A percentile compares a stretch with the other conserved stretches of the same genome.
Evolutionary conservation across 192 early-diverging fungal species (phyloP).

Genomic region (Linnemannia zychae): DNA sequence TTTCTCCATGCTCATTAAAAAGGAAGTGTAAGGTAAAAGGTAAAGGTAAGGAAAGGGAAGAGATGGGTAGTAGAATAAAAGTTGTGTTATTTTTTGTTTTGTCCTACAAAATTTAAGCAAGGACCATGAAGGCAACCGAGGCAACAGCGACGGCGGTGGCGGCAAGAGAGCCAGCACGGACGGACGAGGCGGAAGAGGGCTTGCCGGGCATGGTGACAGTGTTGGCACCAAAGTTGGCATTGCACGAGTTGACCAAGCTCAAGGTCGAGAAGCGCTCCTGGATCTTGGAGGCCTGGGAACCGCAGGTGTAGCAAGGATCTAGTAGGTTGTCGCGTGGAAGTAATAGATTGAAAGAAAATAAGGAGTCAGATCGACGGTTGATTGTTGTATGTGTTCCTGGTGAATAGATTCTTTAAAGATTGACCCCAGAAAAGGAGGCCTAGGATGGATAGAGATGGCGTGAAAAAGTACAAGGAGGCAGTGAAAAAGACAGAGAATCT

Average conservation of each 20-base stretch:
- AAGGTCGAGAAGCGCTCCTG: constrained; percentile 40
- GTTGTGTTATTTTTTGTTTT: neutral
- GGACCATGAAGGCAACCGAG: constrained; percentile 32
- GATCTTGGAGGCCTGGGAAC: constrained; percentile 50
- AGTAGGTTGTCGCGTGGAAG: neutral
- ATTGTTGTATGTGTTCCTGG: neutral
- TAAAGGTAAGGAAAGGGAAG: neutral
- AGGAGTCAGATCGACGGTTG: neutral
- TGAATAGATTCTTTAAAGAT: neutral
- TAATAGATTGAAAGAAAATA: neutral
- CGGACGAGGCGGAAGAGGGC: constrained; percentile 28
- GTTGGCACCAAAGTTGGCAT: constrained; percentile 48
- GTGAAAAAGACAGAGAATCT: neutral
- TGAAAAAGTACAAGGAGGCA: neutral
- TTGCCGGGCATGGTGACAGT: constrained; percentile 51
- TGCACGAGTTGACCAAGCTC: constrained; percentile 45
- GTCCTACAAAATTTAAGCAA: constrained; percentile 22
- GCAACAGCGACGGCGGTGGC: constrained; percentile 29
- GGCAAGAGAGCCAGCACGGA: constrained; percentile 30
- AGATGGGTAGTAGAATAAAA: neutral
- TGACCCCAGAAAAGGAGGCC: neutral
- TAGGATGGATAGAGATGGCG: neutral
- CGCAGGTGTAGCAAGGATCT: constrained; percentile 53
- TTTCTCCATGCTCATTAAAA: constrained; percentile 11
- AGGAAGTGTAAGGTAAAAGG: constrained; percentile 3